Evolutionary conservation across 371 early-diverging fungal genomes (phyloP).

Genomic region (Mucor piriformis): DNA sequence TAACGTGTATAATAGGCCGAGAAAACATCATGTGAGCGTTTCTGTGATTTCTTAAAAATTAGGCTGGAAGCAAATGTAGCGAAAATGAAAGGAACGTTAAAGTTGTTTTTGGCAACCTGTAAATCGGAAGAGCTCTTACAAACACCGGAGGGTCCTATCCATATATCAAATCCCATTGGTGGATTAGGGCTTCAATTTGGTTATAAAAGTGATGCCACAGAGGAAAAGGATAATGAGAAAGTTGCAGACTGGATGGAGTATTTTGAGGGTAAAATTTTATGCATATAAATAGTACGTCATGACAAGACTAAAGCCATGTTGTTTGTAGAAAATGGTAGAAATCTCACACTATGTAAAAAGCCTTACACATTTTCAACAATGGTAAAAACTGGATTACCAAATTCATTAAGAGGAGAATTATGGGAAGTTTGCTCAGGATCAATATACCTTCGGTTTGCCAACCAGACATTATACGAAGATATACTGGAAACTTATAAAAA

Average conservation of each 20-base stretch:
- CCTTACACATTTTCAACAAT: conserved; percentile 79
- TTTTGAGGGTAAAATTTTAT: conserved; percentile 55
- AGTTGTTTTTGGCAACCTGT: conserved; percentile 79
- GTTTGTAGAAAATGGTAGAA: conserved; percentile 79
- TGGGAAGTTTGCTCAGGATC: conserved; percentile 97
- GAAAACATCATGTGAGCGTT: conserved; percentile 31
- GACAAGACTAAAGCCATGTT: neutral
- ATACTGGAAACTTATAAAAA: conserved; percentile 72
- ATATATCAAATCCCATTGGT: conserved; percentile 36
- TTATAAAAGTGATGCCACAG: conserved; percentile 79
- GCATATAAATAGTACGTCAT: neutral
- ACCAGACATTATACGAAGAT: conserved; percentile 78
- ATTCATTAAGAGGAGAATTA: conserved; percentile 89
- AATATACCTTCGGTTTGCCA: conserved; percentile 82
- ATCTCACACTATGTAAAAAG: conserved; percentile 81
- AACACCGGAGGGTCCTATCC: conserved; percentile 36
- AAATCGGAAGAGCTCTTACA: conserved; percentile 73
- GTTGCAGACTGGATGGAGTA: conserved; percentile 76
- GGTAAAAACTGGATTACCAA: conserved; percentile 90
- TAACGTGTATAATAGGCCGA: conserved; percentile 6
- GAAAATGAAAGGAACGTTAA: conserved; percentile 70
- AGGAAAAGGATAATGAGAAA: conserved; percentile 74
- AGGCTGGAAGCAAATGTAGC: conserved; percentile 61
- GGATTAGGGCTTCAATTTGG: conserved; percentile 88
- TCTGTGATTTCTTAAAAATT: conserved; percentile 53